These are phyloP conservation scores for Kwoniella bestiolae DNA, from an alignment of 768 basidiomycete genomes.

Conservation along the genomic window DNA sequence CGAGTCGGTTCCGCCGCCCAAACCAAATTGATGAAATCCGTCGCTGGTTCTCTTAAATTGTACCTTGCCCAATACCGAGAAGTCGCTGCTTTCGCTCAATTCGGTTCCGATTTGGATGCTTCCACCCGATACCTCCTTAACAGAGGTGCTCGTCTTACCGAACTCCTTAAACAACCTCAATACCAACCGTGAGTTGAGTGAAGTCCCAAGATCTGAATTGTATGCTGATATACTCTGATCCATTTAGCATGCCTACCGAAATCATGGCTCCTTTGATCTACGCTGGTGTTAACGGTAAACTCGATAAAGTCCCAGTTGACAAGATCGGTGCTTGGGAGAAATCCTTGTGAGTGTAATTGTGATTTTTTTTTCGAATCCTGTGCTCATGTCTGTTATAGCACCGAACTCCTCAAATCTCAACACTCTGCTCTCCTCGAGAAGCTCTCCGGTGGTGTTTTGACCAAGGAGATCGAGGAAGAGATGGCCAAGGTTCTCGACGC, in stretches of 20 bases:
- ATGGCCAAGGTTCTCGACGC: constrained; percentile 59
- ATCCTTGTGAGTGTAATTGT: constrained; percentile 70
- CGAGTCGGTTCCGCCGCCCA: constrained; percentile 99
- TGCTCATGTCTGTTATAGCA: constrained; percentile 57
- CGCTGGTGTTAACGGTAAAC: constrained; percentile 98
- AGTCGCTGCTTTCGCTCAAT: constrained; percentile 84
- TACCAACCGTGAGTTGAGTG: constrained; percentile 62
- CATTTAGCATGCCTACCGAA: constrained; percentile 82
- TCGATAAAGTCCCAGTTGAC: constrained; percentile 93
- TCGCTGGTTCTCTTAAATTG: constrained; percentile 98
- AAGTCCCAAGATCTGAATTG: neutral
- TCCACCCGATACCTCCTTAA: constrained; percentile 97
- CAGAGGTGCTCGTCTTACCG: constrained; percentile 97
- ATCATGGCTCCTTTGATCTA: constrained; percentile 98
- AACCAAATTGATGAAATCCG: constrained; percentile 99
- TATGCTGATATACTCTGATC: neutral
- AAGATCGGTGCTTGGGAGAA: constrained; percentile 66
- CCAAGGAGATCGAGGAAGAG: constrained; percentile 85
- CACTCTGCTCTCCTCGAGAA: constrained; percentile 79
- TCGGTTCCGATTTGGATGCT: constrained; percentile 99
- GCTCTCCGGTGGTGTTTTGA: constrained; percentile 78
- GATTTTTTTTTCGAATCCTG: neutral
- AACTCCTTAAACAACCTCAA: constrained; percentile 92
- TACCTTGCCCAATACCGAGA: constrained; percentile 99
- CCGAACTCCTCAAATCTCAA: constrained; percentile 75